These are phyloP conservation scores for Buddleja alternifolia DNA, from an alignment of 257 asterid species.

Conservation along the genomic window DNA sequence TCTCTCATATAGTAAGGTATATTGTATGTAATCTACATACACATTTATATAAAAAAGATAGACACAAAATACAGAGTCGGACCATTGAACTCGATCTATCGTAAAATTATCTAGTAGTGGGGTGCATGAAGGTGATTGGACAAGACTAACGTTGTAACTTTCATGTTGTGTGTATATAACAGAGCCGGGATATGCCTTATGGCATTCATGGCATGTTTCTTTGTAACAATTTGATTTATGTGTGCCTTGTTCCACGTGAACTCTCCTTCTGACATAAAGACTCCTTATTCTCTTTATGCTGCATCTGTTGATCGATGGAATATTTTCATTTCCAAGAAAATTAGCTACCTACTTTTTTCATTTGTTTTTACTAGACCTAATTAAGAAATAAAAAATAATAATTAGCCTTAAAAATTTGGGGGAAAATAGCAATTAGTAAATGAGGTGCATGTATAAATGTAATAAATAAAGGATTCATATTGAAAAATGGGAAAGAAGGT, in stretches of 20 bases:
- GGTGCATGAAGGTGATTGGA: slow-evolving; percentile 38
- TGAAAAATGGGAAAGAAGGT: no score
- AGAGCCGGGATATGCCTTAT: slow-evolving; percentile 19
- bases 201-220: not conserved
- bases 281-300: not conserved
- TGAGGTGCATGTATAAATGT: no score
- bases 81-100: no score
- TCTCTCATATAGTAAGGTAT: no score
- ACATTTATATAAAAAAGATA: no score
- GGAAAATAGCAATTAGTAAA: no score
- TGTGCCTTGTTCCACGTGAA: slow-evolving; percentile 44
- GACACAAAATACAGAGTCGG: no score
- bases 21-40: no score
- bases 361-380: no score
- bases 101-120: no score
- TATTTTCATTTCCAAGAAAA: not conserved
- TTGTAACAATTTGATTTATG: not conserved
- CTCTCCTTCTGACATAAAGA: slow-evolving; percentile 2
- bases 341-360: not conserved
- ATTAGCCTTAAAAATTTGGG: no score
- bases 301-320: not conserved
- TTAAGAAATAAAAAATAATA: not conserved
- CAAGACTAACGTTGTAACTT: slow-evolving; percentile 42
- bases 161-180: slow-evolving; percentile 43
- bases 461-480: no score